Evolutionary conservation across 2,329 filamentous ascomycete species (phyloP).

Genomic region (Scleromitrula shiraiana): DNA sequence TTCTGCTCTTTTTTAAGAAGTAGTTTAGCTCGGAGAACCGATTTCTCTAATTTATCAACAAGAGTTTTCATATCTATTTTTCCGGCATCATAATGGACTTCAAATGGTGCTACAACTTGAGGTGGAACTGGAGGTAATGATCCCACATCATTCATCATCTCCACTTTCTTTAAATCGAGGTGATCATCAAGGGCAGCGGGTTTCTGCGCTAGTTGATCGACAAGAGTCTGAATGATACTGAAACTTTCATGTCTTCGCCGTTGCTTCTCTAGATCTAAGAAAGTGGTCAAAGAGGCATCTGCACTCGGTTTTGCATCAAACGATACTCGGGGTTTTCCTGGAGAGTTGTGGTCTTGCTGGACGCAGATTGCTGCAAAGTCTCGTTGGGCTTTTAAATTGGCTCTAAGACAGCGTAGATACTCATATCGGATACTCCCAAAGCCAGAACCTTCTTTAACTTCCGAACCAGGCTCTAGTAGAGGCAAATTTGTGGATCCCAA

Average conservation of each 20-base stretch:
- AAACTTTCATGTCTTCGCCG: constrained; percentile 45
- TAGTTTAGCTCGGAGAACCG: constrained; percentile 50
- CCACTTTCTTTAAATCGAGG: constrained; percentile 31
- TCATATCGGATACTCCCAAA: constrained; percentile 43
- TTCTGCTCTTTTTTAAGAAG: constrained; percentile 49
- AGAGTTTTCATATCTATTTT: constrained; percentile 40
- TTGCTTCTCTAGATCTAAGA: constrained; percentile 43
- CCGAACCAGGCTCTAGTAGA: constrained; percentile 36
- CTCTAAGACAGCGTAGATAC: constrained; percentile 46
- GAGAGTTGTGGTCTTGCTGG: constrained; percentile 15
- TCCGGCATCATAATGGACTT: constrained; percentile 20
- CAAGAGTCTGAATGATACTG: constrained; percentile 41
- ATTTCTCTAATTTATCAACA: constrained; percentile 47
- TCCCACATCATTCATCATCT: constrained; percentile 18
- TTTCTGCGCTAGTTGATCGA: constrained; percentile 43
- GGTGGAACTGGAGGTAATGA: constrained; percentile 23
- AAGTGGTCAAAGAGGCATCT: constrained; percentile 37
- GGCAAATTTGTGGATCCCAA: constrained; percentile 35
- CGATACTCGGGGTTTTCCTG: constrained; percentile 11
- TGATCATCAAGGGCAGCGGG: constrained; percentile 44
- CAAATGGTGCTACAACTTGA: constrained; percentile 19
- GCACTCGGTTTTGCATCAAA: constrained; percentile 10
- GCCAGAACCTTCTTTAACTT: constrained; percentile 30
- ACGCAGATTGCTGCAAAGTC: constrained; percentile 34
- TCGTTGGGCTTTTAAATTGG: constrained; percentile 43